Base-by-base conservation (phyloP, 2,329 filamentous ascomycete genomes). In the Berkeleyomyces basicola region DNA sequence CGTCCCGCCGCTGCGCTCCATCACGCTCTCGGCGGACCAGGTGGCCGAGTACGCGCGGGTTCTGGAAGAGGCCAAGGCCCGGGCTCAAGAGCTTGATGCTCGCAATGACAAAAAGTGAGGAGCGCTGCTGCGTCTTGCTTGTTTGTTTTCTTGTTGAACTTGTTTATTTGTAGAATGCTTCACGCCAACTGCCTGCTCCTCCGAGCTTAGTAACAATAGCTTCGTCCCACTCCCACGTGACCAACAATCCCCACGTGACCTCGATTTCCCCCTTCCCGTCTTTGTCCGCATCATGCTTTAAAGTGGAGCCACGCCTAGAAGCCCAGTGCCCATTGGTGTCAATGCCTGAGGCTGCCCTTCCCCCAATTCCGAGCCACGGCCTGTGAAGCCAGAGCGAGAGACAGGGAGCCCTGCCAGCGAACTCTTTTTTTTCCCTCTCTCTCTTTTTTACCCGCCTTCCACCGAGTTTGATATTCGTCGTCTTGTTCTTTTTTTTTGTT, bases 211-310 rank as follows among this genome's bases (percentile, higher is more conserved):
- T 4, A 11, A 11, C 14, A 11, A 16, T 46, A 46, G 43, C 43
- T 46, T 46, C 43, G 23, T 23, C 23, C 2, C 1, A 23, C 23
- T 2, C 23, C 36, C 44, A 42, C 47, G 42, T 44, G 31, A 33
- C 6, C 11, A 1, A 2, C 23, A 23, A 23, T 23, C 10, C n/a
- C 23, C 51, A 55, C 7, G 7, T 55, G 51, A 33, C 33, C 51
- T 37, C 42, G 33, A 3, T 7, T 33, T 23, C 37, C 40, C 2
- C 47, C 36, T 6, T 61, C 58, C 62, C 62, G 62, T 63, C 47
- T 63, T 63, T 60, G 49, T 63, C 62, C 62, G 62, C 47, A 57
- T 7, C 9, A 33, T n/a, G 33, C 53, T 36, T 7, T 37, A 59
- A 51, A 63, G 61, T 58, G 61, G 61, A 31, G 53, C 36, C 43